A percentile compares a stretch with the other conserved stretches of the same genome.
These are phyloP conservation scores for Pythium coloratum DNA, from an alignment of 352 stramenopile species.

Conservation along the genomic window DNA sequence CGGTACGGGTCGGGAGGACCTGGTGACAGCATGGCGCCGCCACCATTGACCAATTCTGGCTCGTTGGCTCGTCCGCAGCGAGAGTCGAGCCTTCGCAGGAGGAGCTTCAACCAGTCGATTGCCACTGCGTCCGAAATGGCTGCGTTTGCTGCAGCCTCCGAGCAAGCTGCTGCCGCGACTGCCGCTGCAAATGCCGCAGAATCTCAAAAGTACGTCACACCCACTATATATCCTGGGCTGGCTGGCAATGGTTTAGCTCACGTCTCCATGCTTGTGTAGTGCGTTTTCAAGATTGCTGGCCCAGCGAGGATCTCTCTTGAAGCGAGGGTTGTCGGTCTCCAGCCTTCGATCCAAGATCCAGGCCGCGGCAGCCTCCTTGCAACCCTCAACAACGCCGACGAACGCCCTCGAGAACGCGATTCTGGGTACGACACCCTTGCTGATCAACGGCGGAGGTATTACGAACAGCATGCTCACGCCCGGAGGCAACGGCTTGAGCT, in stretches of 20 bases:
- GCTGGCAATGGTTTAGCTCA: neutral
- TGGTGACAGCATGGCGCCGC: slow-evolving; percentile 3
- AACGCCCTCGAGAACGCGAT: slow-evolving; percentile 76
- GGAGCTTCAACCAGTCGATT: slow-evolving; percentile 19
- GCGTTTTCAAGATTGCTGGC: slow-evolving; percentile 63
- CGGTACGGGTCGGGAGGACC: neutral
- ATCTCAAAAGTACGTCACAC: slow-evolving; percentile 25
- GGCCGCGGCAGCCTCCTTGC: slow-evolving; percentile 28
- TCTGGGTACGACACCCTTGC: slow-evolving; percentile 39
- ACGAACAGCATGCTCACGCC: slow-evolving; percentile 26
- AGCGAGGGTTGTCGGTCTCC: slow-evolving; percentile 37
- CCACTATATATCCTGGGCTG: neutral
- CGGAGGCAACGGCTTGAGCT: slow-evolving; percentile 24
- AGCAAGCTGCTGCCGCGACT: slow-evolving; percentile 12
- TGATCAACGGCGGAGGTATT: slow-evolving; percentile 13
- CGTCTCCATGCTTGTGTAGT: slow-evolving; percentile 23
- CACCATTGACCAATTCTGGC: slow-evolving; percentile 3
- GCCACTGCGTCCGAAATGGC: slow-evolving; percentile 13
- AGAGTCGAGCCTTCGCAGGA: slow-evolving; percentile 27
- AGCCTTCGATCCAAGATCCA: slow-evolving; percentile 30
- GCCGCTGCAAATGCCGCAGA: slow-evolving; percentile 9
- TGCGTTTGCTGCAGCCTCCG: slow-evolving; percentile 13
- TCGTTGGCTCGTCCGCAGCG: slow-evolving; percentile 17
- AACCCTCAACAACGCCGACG: slow-evolving; percentile 36
- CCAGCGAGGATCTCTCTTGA: slow-evolving; percentile 61